Base-by-base conservation (phyloP, 345 rosid genomes). In the Pugionium dolabratum region DNA sequence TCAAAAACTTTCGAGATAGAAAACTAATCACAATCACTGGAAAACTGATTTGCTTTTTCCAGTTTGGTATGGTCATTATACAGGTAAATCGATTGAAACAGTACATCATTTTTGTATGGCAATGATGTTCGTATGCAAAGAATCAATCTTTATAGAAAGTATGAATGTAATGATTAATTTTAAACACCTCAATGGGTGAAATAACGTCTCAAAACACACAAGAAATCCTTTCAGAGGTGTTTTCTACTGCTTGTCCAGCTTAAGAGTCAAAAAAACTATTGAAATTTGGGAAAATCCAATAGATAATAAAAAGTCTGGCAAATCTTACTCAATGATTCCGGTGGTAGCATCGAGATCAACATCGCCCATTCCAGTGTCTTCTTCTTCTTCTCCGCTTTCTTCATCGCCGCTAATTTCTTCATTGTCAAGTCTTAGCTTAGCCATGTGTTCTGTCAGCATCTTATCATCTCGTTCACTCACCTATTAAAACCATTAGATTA, bases 401-500 rank as follows among this genome's bases (percentile, higher is more conserved):
- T 94, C 99, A 72, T 88, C 99, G 5, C 97, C 97, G 40, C 95
- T 83, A 25, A 86, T 66, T 78, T 90, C 99, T 75, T 90, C 97
- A 11, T 90, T 88, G 64, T 84, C 92, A 9, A 73, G 70, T 9
- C 79, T 54, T 68, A 94, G 81, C 81, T 85, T 88, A 65, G 90
- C 96, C 99, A 90, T 94, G 82, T 88, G 95, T 75, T 94, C 99
- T 2, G 96, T 90, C 7, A 94, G 88, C 70, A 88, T 75, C 77
- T 90, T 90, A 66, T 94, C 99, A 71, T 94, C 99, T 11, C 96
- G 74, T 78, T 94, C 99, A 43, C 99, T 94, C 97, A 94, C 99
- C 99, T 90, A 54, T 45, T 6, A 7, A 60, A 27, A 41, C 26
- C 56, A 18, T 18, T 48, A 43, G 29, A 37, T 64, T 39, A 25